Base-by-base conservation (phyloP, 306 rosid genomes). In the Chamaecrista fasciculata region DNA sequence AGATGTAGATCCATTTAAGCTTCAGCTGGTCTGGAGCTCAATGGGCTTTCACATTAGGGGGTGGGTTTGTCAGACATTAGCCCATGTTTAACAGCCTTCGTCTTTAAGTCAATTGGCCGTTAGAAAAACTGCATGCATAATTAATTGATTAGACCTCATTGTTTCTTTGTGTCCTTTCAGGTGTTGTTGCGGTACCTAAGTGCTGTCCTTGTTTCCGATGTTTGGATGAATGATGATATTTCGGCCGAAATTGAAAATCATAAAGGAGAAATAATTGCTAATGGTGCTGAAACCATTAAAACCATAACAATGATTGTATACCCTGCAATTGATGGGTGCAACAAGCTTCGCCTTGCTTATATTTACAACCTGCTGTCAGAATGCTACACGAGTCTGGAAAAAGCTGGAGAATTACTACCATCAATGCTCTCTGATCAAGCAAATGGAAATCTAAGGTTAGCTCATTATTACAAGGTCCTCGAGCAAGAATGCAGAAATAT, bases 201-300 rank as follows among this genome's bases (percentile, higher is more conserved):
- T 61, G 82, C 92, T 74, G 50, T 91, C 65, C 95, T 91, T 74
- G 85, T 91, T 79, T 91, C 97, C 53, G 89, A 95, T 78, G 83
- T 81, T 70, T 95, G 99, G 99, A 82, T 67, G 39, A 85, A 91
- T 80, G 97, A 91, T 71, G 97, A 95, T 73, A 87, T 95, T 69
- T 66, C 79, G 43, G 70, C 76, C 6, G 99, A 95, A 82, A 83
- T 91, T 77, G 83, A 84, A 39, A 89, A 70, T 71, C 84, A 75
- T 69, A 89, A 75, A 81, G 84, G 73, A 64, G 86, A 88, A 66
- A 72, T 89, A 62, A 71, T 77, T 76, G 78, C 64, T 70, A 78
- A 70, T 81, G 74, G 91, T 75, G 85, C 80, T 24, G 85, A 89
- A 67, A 87, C 89, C 56, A 83, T 95, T 79, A 80, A 85, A 82